A percentile compares a stretch with the other conserved stretches of the same genome.
These are phyloP conservation scores for Senna siamea DNA, from an alignment of 306 rosid genomes.

Conservation along the genomic window DNA sequence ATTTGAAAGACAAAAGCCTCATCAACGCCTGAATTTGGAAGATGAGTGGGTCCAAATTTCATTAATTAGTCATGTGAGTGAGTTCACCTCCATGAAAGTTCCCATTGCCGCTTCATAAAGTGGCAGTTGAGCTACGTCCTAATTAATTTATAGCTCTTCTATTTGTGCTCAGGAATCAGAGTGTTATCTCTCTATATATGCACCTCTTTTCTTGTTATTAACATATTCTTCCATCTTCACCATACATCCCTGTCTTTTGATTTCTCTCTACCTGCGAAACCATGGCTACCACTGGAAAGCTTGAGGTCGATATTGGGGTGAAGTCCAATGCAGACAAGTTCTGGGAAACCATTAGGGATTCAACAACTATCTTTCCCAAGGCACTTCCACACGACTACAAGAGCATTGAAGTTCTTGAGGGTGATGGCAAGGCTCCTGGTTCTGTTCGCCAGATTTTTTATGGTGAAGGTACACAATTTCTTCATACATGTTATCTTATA, in stretches of 20 bases:
- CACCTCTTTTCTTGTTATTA: too few species aligned
- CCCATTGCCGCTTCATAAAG: slow-evolving; percentile 6
- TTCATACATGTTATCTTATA: too few species aligned
- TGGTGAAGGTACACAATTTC: slow-evolving; percentile 66
- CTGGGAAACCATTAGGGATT: slow-evolving; percentile 41
- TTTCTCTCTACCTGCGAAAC: too few species aligned
- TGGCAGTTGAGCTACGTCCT: slow-evolving; percentile 35
- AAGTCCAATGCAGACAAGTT: slow-evolving; percentile 42
- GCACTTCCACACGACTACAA: slow-evolving; percentile 74
- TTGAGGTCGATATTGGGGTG: slow-evolving; percentile 48
- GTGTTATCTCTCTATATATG: too few species aligned
- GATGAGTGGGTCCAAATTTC: slow-evolving; percentile 2
- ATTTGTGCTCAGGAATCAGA: background rate
- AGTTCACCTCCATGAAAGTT: too few species aligned
- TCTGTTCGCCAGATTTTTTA: slow-evolving; percentile 67
- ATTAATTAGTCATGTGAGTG: background rate
- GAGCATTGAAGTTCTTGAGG: slow-evolving; percentile 74
- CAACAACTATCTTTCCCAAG: slow-evolving; percentile 41
- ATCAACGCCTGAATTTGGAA: too few species aligned
- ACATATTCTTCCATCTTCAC: too few species aligned
- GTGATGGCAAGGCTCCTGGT: slow-evolving; percentile 77
- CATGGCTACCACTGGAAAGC: slow-evolving; percentile 50
- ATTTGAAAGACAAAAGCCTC: too few species aligned
- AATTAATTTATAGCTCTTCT: slow-evolving; percentile 60
- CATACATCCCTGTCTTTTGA: too few species aligned